Evolutionary conservation across 768 basidiomycete species (phyloP), one percentile per base, ranked within the genome.

Genomic region (Chiua virens): DNA sequence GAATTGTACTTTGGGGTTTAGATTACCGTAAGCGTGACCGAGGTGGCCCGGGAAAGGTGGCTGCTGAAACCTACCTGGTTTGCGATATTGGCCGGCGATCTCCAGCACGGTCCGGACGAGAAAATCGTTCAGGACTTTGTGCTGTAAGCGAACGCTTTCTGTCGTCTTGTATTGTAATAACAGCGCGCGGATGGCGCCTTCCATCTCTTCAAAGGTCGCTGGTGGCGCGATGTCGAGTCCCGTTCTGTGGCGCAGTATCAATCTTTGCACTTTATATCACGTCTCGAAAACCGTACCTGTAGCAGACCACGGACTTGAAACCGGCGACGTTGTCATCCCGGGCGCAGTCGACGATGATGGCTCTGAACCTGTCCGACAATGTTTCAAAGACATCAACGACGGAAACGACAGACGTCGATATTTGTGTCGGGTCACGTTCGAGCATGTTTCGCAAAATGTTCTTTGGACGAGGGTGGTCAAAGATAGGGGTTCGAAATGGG

Each of bases 291-390:
- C 2, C 53, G 18, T 52, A 60, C 67, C 67, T 80, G 63, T 92
- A 91, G 67, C 87, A 88, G 1, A 82, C 75, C 39, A 89, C 77
- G 10, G 87, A 88, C 65, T 92, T 91, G 76, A 89, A 87, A 1
- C 78, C 81, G 2, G 71, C 87, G 10, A 89, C 84, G 28, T 73
- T 68, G 0, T 68, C 58, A 51, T 85, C 75, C 5, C 35, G 49
- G 3, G 81, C 81, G 47, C 63, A 60, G 0, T 64, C 51, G 0
- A 45, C 58, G 42, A 89, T 70, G 8, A 55, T 63, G 8, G 63
- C 57, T 15, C 56, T 60, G 42, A 89, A 67, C 27, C 51, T 56
- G 0, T 56, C 49, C 35, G 59, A 61, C 58, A 85, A 77, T 15
- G 35, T 40, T 38, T 41, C 55, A 2, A 71, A 47, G 3, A 56